A percentile compares a stretch with the other conserved stretches of the same genome.
These are phyloP conservation scores for Poteriospumella lacustris DNA, from an alignment of 108 stramenopile species.

Conservation along the genomic window DNA sequence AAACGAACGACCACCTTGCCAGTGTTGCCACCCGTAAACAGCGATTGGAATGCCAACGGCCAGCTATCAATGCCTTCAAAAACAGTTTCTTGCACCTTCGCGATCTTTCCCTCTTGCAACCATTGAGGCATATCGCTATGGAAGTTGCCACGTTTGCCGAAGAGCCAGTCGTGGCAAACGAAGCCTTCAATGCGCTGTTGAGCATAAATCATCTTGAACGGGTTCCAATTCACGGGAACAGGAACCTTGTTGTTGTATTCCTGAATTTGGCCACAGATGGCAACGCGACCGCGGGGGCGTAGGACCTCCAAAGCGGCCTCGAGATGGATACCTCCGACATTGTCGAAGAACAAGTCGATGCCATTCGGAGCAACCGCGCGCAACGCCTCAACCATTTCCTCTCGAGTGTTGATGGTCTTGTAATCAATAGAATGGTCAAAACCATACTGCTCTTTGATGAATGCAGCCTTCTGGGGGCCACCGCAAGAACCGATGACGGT, in stretches of 20 bases:
- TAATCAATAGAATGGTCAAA: conserved; percentile 29
- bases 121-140: not conserved
- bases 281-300: conserved; percentile 8
- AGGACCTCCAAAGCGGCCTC: conserved; percentile 14
- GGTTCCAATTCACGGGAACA: not conserved
- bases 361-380: not conserved
- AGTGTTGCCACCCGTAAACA: conserved; percentile 25
- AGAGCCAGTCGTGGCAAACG: not conserved
- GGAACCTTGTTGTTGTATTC: conserved; percentile 27
- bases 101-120: conserved; percentile 28
- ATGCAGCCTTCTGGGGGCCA: conserved; percentile 20
- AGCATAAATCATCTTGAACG: not conserved
- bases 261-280: conserved; percentile 26
- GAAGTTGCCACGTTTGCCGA: conserved; percentile 4
- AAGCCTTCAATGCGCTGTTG: conserved; percentile 32
- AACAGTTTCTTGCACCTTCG: conserved; percentile 24
- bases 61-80: conserved; percentile 26
- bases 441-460: conserved; percentile 23
- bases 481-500: conserved; percentile 14
- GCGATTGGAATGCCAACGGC: conserved; percentile 26
- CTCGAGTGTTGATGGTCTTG: not conserved
- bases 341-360: conserved; percentile 35
- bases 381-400: not conserved
- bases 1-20: conserved; percentile 30
- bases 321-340: conserved; percentile 31